Conservation (phyloP, 129 eudicot species). For the Chrysanthemum seticuspe region DNA sequence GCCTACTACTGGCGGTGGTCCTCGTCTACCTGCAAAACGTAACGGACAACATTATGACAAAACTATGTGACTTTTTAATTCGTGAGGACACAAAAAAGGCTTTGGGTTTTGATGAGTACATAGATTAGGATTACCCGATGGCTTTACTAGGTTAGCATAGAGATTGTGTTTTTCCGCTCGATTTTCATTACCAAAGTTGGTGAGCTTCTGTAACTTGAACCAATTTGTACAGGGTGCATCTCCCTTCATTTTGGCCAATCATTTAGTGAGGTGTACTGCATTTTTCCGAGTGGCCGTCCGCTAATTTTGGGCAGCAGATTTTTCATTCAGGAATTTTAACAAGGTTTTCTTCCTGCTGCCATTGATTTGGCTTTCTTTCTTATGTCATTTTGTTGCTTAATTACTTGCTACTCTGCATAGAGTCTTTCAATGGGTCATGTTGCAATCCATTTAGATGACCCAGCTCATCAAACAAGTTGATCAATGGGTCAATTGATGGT, state of each 20-base stretch:
- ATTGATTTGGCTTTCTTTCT: too few relatives aligned
- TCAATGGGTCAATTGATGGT: too few relatives aligned
- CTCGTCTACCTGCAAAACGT: conserved; percentile 24
- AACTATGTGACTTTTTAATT: conserved; percentile 5
- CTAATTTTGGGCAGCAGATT: not conserved
- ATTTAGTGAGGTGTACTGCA: conserved; percentile 18
- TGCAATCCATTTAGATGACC: too few relatives aligned
- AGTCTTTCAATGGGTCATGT: too few relatives aligned
- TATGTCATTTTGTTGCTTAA: too few relatives aligned
- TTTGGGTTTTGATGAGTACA: conserved; percentile 18
- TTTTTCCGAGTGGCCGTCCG: not conserved
- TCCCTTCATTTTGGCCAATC: conserved; percentile 18
- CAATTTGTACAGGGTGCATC: conserved; percentile 25
- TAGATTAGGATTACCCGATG: conserved; percentile 13
- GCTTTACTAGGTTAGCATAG: conserved; percentile 7
- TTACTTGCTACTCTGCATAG: too few relatives aligned
- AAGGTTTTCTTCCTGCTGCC: too few relatives aligned
- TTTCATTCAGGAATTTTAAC: not conserved
- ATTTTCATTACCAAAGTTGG: conserved; percentile 10
- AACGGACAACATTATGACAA: conserved; percentile 13
- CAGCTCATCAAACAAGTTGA: too few relatives aligned
- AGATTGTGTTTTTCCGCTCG: not conserved
- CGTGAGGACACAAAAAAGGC: conserved; percentile 11
- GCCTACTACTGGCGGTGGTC: conserved; percentile 66
- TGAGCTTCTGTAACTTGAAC: not conserved